Base-by-base conservation (phyloP, 768 basidiomycete genomes). In the Thelephora ganbajun region DNA sequence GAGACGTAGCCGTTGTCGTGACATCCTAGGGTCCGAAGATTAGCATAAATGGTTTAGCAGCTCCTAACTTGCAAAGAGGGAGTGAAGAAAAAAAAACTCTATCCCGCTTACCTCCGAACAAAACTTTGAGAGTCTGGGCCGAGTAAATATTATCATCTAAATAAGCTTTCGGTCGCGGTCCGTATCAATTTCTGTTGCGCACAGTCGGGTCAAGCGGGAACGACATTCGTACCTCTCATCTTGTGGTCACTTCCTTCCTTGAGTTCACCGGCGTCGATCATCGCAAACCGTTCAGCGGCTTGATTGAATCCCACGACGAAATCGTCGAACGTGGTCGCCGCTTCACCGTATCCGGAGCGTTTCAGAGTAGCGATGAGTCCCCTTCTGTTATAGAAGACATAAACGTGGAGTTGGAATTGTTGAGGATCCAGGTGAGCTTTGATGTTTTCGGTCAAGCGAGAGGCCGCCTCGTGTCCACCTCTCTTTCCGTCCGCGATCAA, bases 181-280 rank as follows among this genome's bases (percentile, higher is more conserved):
- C 48, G 56, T 47, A 59, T 56, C 22, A 26, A 19, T 7, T 13
- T 37, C 43, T 35, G 43, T 7, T 36, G 19, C 33, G 5, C 26
- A 46, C 6, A 16, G 22, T 34, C 46, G 23, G 37, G 26, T 30
- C 26, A 30, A 30, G 26, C 26, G 44, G 22, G 33, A 30, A 30
- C 26, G n/a, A 46, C 46, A 34, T 9, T 39, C 59, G 44, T 53
- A 81, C 83, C 79, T 70, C 80, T 82, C 58, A 85, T 74, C 63
- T 85, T 85, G 39, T 77, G 71, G 60, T 85, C 82, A 23, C 80
- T 82, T 3, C 77, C 79, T 67, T 85, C 83, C 63, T 85, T 85
- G 44, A 69, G 76, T 50, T 64, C 66, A 43, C 83, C 83, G 45
- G 80, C 80, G 60, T 85, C 83, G 30, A 81, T 69, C 63, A 85